A percentile compares a stretch with the other conserved stretches of the same genome.
Conservation (phyloP, 805 yeast genomes). For the Candida rishiriensis region DNA sequence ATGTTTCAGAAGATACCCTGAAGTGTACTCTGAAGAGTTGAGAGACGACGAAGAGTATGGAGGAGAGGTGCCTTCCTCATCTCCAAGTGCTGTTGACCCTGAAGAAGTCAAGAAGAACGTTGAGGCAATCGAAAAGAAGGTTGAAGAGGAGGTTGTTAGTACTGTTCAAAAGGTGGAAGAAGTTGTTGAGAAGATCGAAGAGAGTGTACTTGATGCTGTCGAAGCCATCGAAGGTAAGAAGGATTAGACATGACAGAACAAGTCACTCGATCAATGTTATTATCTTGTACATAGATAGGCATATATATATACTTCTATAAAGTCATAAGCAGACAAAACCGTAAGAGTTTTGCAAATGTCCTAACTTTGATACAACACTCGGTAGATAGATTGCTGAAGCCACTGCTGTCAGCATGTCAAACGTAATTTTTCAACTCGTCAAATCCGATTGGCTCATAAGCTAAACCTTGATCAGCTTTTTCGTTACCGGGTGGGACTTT, state of each 20-base stretch:
- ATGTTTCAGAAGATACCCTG: conserved; percentile 91
- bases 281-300: too few relatives aligned
- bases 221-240: conserved; percentile 17
- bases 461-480: not conserved
- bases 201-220: conserved; percentile 11
- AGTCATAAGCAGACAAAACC: too few relatives aligned
- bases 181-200: conserved; percentile 3
- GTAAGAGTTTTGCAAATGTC: too few relatives aligned
- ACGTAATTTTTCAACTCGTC: conserved; percentile 23
- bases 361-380: too few relatives aligned
- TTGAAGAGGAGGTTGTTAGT: conserved; percentile 6
- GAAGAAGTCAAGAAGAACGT: conserved; percentile 9
- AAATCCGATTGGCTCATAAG: conserved; percentile 40
- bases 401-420: too few relatives aligned
- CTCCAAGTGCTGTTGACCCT: conserved; percentile 9
- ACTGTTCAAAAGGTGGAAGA: conserved; percentile 11
- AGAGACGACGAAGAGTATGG: conserved; percentile 64
- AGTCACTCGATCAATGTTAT: too few relatives aligned
- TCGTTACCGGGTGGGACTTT: not conserved
- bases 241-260: too few relatives aligned
- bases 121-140: conserved; percentile 6
- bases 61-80: conserved; percentile 15
- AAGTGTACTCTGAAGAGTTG: conserved; percentile 87
- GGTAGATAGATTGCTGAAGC: too few relatives aligned
- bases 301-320: too few relatives aligned